Base-by-base conservation (phyloP, 805 yeast genomes). In the Metschnikowia hibisci region DNA sequence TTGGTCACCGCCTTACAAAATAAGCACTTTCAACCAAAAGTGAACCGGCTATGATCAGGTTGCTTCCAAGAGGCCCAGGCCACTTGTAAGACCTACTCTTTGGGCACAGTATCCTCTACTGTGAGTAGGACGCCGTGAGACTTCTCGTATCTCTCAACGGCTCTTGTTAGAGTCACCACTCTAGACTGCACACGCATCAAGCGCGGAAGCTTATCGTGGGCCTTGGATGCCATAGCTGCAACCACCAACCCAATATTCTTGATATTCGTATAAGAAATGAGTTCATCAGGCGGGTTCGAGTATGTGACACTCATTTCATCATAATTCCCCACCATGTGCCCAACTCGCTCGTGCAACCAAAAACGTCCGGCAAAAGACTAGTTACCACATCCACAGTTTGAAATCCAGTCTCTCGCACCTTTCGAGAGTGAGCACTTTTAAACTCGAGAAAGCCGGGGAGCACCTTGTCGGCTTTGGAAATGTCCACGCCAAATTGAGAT, bases 401-500 rank as follows among this genome's bases (percentile, higher is more conserved):
- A 41, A 76, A 43, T 12, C 81, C 80, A 6, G 59, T 54, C 1
- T 51, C 59, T 48, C 80, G 66, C 14, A 74, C 67, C 13, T 54
- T 61, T 2, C 54, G 52, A 5, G 71, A 55, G 52, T 75, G 77
- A 2, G 43, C 54, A 1, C 54, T 34, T 55, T 76, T 76, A 14
- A 44, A 12, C 2, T 34, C 53, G 22, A 61, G 52, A 42, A 74
- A 62, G 0, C 64, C 66, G 7, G 78, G 74, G 15, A 67, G 57
- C 22, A 41, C 34, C 16, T 51, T 44, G 3, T 51, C 52, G 15
- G 58, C 56, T 5, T 54, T 62, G 3, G 49, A 56, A 13, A 70
- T 38, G 42, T 78, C 79, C 22, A 66, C 53, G 32, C 87, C 88
- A 51, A 76, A 81, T 53, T 80, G 84, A 2, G 82, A 73, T 26